Conservation (phyloP, 2,329 filamentous ascomycete genomes). For the Diaporthe aspalathi region DNA sequence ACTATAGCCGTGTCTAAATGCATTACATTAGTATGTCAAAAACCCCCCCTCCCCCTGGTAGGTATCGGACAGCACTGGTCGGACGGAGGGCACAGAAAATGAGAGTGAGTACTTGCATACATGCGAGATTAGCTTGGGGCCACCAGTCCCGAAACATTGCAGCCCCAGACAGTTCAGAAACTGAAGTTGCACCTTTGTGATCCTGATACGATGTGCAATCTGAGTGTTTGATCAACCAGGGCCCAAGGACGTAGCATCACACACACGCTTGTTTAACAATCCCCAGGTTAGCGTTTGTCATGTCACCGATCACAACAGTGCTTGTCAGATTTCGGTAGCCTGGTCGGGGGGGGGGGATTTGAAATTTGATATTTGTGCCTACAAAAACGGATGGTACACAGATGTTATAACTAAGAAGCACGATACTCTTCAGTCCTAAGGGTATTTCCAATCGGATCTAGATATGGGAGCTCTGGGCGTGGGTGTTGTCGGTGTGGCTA, state of each 20-base stretch:
- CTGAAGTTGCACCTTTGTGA: neutral
- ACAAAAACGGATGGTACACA: no score
- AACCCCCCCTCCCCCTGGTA: no score
- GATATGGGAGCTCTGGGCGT: no score
- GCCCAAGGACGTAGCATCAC: neutral
- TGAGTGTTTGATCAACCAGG: conserved; percentile 7
- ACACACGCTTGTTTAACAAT: neutral
- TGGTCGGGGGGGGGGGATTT: no score
- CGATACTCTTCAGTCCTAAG: no score
- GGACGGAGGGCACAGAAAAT: neutral
- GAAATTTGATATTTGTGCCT: no score
- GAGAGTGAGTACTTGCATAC: conserved; percentile 11
- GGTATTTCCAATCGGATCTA: no score
- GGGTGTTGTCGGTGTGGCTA: no score
- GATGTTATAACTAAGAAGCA: no score
- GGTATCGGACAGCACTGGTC: neutral
- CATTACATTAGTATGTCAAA: no score
- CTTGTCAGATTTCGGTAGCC: no score
- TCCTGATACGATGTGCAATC: conserved; percentile 6
- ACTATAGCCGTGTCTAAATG: no score
- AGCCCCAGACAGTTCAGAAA: conserved; percentile 14
- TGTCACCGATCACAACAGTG: neutral
- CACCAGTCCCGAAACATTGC: neutral
- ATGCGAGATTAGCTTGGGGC: neutral
- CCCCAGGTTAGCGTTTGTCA: neutral